phyloP scores from a whole-genome alignment of 495 filamentous ascomycete species.

The Usnea hakonensis region DNA sequence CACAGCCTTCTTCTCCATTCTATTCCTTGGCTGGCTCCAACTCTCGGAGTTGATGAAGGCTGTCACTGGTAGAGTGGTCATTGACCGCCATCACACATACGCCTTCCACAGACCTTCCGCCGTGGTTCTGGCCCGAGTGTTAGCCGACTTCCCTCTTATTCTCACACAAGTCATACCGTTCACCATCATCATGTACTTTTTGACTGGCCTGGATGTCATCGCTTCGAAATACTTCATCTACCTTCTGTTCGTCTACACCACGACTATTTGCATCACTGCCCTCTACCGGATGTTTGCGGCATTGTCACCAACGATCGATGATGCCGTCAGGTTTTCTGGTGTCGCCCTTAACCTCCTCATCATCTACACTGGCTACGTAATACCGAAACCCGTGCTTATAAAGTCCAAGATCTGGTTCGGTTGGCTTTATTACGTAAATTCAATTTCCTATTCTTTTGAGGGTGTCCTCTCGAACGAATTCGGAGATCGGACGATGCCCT shows the following conservation, averaged over 20 bases:
- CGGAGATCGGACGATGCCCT: constrained; percentile 48
- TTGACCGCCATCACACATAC: constrained; percentile 59
- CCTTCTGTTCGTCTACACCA: constrained; percentile 62
- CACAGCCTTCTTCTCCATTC: constrained; percentile 62
- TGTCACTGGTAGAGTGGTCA: constrained; percentile 54
- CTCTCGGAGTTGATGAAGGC: constrained; percentile 54
- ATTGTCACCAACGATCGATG: constrained; percentile 62
- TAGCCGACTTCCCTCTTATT: constrained; percentile 62
- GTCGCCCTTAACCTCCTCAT: constrained; percentile 58
- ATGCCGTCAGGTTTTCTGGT: constrained; percentile 64
- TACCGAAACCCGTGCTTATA: constrained; percentile 57
- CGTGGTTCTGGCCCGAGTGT: constrained; percentile 57
- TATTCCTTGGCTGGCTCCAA: constrained; percentile 72
- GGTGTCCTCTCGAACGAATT: constrained; percentile 62
- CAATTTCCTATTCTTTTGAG: constrained; percentile 65
- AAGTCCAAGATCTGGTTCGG: constrained; percentile 66
- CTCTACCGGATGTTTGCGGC: constrained; percentile 72
- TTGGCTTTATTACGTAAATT: constrained; percentile 69
- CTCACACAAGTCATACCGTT: constrained; percentile 57
- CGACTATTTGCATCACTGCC: constrained; percentile 58
- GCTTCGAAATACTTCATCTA: constrained; percentile 69
- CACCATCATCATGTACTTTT: constrained; percentile 60
- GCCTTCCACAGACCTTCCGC: constrained; percentile 76
- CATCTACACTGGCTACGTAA: constrained; percentile 74
- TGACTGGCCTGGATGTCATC: constrained; percentile 54